phyloP scores from a whole-genome alignment of 345 rosid genomes.

The Hibiscus trionum region DNA sequence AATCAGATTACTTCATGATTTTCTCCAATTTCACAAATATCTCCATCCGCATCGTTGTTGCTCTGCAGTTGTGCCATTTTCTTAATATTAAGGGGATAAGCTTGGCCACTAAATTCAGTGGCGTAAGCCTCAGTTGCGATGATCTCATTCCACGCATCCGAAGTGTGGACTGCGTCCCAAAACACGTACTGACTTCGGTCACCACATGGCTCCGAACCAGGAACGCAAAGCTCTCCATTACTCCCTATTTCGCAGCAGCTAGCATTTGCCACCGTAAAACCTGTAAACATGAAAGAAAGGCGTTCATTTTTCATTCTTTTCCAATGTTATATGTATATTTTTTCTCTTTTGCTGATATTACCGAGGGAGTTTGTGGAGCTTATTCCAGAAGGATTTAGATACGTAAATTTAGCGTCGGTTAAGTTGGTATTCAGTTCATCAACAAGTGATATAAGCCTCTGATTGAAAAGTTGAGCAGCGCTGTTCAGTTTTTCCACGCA shows the following conservation, averaged over 20 bases:
- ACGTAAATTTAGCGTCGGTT: slow-evolving; percentile 25
- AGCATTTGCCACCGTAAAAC: slow-evolving; percentile 22
- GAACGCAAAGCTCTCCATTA: slow-evolving; percentile 27
- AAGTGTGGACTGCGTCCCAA: slow-evolving; percentile 51
- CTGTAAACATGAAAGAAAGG: not conserved
- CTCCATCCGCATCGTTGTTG: not conserved
- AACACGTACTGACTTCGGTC: slow-evolving; percentile 25
- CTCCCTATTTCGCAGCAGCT: slow-evolving; percentile 21
- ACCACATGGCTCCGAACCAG: slow-evolving; percentile 24
- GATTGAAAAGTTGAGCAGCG: slow-evolving; percentile 27
- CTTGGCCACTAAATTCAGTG: slow-evolving; percentile 7
- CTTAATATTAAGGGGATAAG: slow-evolving; percentile 24
- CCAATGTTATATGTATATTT: not conserved
- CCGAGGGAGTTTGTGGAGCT: not conserved
- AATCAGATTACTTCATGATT: not conserved
- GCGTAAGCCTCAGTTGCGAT: slow-evolving; percentile 20
- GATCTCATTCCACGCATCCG: slow-evolving; percentile 24
- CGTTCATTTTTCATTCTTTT: not conserved
- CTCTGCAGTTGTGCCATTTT: slow-evolving; percentile 6
- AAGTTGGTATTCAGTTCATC: slow-evolving; percentile 20
- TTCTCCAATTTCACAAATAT: not conserved
- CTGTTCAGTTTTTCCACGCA: slow-evolving; percentile 22
- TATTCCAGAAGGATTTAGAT: slow-evolving; percentile 10
- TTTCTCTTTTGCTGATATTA: not conserved
- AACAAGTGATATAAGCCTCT: slow-evolving; percentile 22